phyloP scores from a whole-genome alignment of 2,329 filamentous ascomycete species.

The Hymenoscyphus fructigenus region DNA sequence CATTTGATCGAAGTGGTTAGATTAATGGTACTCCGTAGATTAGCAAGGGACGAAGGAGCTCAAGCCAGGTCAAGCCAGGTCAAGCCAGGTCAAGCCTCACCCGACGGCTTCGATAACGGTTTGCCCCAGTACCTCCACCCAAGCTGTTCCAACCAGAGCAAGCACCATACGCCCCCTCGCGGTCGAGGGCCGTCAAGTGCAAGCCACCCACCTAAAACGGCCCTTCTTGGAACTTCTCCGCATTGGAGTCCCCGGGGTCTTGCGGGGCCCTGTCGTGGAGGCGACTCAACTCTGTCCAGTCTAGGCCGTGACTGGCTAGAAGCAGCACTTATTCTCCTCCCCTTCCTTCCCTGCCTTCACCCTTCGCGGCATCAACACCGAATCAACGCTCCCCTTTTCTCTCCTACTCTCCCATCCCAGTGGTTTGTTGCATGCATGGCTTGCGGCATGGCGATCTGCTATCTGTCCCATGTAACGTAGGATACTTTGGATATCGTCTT shows the following conservation, averaged over 20 bases:
- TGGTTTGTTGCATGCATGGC: not conserved
- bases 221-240: conserved; percentile 1
- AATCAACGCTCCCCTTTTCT: not conserved
- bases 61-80: not conserved
- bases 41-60: not conserved
- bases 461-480: conserved; percentile 2
- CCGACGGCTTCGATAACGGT: not conserved
- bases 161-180: not conserved
- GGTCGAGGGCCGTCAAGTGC: not conserved
- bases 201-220: not conserved
- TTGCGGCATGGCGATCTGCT: not conserved
- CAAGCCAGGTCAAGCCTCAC: not conserved
- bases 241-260: not conserved
- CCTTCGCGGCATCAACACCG: not conserved
- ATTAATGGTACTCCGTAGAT: not conserved
- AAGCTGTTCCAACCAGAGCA: not conserved
- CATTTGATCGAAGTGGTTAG: not conserved
- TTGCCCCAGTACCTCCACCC: not conserved
- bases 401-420: not conserved
- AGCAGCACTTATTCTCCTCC: not conserved
- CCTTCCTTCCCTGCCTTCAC: not conserved
- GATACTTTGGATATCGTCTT: not conserved
- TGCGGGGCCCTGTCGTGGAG: not conserved
- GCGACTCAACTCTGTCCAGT: not conserved
- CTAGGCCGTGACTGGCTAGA: not conserved